Evolutionary conservation across 192 early-diverging fungal genomes (phyloP).

Genomic region (Helicostylum pulchrum): DNA sequence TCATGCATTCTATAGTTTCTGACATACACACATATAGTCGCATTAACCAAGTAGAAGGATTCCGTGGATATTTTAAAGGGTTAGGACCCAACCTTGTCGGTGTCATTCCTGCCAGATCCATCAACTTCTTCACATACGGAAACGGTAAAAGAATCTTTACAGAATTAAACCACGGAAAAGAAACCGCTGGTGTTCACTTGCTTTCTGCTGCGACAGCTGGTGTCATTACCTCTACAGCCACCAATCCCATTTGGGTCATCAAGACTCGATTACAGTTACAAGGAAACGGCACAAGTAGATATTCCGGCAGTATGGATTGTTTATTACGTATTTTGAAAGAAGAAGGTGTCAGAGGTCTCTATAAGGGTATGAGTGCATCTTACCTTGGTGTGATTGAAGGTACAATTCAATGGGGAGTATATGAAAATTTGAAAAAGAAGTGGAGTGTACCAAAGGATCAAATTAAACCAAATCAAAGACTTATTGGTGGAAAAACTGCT

Average conservation of each 20-base stretch:
- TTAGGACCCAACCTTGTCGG: constrained; percentile 90
- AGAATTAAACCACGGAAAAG: constrained; percentile 69
- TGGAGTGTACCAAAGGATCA: constrained; percentile 1
- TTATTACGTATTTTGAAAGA: constrained; percentile 58
- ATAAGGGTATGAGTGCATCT: constrained; percentile 87
- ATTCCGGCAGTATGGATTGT: constrained; percentile 80
- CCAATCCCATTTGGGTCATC: constrained; percentile 96
- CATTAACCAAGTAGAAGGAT: constrained; percentile 74
- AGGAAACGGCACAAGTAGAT: constrained; percentile 37
- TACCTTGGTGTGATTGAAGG: constrained; percentile 87
- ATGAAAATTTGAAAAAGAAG: constrained; percentile 84
- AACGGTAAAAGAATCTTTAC: constrained; percentile 82
- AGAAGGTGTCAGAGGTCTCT: constrained; percentile 80
- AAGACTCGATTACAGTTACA: constrained; percentile 95
- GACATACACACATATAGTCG: constrained; percentile 27
- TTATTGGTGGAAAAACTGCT: constrained; percentile 18
- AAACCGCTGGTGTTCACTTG: constrained; percentile 79
- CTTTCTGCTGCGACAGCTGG: constrained; percentile 51
- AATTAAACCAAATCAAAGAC: background rate
- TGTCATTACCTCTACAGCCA: constrained; percentile 67
- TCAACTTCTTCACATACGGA: constrained; percentile 91
- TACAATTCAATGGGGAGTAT: constrained; percentile 94
- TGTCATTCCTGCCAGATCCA: constrained; percentile 91
- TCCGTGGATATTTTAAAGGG: constrained; percentile 87
- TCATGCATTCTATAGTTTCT: background rate